Conservation (phyloP, 2,329 filamentous ascomycete genomes). For the Ceratocystis variospora region DNA sequence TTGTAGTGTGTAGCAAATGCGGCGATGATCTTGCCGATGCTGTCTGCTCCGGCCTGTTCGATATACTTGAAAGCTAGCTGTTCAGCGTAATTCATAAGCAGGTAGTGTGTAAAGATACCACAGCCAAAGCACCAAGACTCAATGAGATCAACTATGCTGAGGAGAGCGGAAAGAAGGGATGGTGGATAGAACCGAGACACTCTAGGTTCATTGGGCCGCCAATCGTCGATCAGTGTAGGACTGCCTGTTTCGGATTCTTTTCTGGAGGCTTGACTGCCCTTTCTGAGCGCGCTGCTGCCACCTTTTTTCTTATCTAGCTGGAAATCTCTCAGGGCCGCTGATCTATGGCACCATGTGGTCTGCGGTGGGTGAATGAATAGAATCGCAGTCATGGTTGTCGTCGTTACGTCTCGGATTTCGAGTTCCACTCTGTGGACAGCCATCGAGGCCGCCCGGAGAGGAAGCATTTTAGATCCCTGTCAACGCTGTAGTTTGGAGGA, state of each 20-base stretch:
- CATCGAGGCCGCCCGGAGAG: no score
- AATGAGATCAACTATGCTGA: not conserved
- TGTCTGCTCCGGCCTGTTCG: not conserved
- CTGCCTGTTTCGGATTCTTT: not conserved
- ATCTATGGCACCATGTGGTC: no score
- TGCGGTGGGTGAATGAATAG: no score
- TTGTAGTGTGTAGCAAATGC: not conserved
- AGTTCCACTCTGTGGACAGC: no score
- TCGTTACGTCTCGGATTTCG: no score
- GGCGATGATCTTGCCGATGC: not conserved
- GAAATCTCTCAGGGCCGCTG: no score
- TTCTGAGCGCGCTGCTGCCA: no score
- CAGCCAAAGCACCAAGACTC: not conserved
- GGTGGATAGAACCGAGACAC: not conserved
- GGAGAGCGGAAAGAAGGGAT: not conserved
- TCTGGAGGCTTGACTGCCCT: no score
- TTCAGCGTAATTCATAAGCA: not conserved
- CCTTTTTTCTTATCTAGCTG: no score
- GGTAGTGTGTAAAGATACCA: not conserved
- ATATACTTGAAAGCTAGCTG: not conserved
- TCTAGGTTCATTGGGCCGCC: not conserved
- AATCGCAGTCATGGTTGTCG: no score
- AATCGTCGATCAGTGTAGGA: not conserved
- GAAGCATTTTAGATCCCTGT: no score
- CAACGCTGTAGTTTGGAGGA: no score